phyloP scores from a whole-genome alignment of 2,329 filamentous ascomycete species.

The Blastomyces parvus region DNA sequence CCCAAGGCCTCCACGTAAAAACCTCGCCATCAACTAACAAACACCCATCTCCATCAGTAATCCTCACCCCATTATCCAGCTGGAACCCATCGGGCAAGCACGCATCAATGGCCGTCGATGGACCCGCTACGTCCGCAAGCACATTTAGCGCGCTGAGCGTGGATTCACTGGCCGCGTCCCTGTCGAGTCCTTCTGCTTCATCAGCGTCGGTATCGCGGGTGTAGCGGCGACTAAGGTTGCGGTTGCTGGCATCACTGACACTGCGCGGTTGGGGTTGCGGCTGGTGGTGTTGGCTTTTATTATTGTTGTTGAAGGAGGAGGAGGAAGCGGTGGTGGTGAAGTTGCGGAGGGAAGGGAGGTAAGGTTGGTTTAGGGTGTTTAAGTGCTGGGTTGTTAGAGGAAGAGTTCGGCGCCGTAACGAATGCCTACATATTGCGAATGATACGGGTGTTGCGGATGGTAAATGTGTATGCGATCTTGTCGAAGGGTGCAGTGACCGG shows the following conservation, averaged over 20 bases:
- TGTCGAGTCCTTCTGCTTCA: background rate
- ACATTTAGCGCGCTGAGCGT: conserved; percentile 73
- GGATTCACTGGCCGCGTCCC: conserved; percentile 7
- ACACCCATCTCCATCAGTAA: conserved; percentile 60
- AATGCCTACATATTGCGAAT: conserved; percentile 10
- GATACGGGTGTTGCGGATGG: background rate
- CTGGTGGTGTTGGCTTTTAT: conserved; percentile 4
- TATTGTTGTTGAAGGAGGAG: conserved; percentile 22
- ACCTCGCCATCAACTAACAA: conserved; percentile 78
- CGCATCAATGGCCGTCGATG: conserved; percentile 73
- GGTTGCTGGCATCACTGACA: conserved; percentile 20
- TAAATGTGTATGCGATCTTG: conserved; percentile 11
- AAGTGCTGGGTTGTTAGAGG: background rate
- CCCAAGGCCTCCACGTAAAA: conserved; percentile 82
- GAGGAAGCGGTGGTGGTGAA: conserved; percentile 17
- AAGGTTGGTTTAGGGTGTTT: conserved; percentile 7
- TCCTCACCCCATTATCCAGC: conserved; percentile 67
- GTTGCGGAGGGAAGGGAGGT: conserved; percentile 10
- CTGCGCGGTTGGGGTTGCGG: background rate
- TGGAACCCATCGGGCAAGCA: conserved; percentile 77
- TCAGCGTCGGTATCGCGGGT: background rate
- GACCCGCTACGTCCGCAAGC: conserved; percentile 61
- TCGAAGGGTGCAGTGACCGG: conserved; percentile 32
- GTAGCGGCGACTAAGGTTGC: conserved; percentile 23
- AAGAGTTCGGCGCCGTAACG: conserved; percentile 7